Evolutionary conservation across 2,329 filamentous ascomycete genomes (phyloP), one percentile per base, ranked within the genome.

Genomic region (Pseudogymnoascus sp.): DNA sequence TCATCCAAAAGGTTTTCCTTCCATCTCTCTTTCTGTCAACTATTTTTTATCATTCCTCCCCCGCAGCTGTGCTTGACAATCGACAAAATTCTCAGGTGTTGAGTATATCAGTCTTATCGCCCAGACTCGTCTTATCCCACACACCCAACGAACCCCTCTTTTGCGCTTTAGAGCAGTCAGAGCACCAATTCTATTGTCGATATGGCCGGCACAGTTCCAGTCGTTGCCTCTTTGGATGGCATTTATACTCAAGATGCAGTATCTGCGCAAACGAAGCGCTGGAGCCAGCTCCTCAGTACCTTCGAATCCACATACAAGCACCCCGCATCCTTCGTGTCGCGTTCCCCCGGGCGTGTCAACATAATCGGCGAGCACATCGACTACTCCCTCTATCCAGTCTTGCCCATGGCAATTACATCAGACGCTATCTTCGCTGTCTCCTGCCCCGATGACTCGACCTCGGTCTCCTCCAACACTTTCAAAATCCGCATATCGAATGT

Each of bases 351-450:
- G 65, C 85, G 94, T 68, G 94, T 99, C 68, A 97, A 97, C 79
- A 94, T 99, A 72, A 97, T 99, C 73, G 94, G 94, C 75, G 94
- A 99, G 82, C 94, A 99, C 79, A 96, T 99, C 72, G 94, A 99
- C 79, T 99, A 99, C 79, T 96, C 91, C 12, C 84, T 99, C 18
- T 99, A 97, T 80, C 88, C 94, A 69, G 92, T 97, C 65, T 82
- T 99, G 23, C 94, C 94, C 61, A 97, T 97, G 86, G 94, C 93
- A 66, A 92, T 97, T 68, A 91, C 90, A 5, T 90, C 91, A 66
- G 94, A 99, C 75, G 88, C 92, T 63, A 83, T 99, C 65, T 84
- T 99, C 71, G 94, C 93, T 61, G 90, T 97, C 38, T 82, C 75
- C 28, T 74, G 80, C 28, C 73, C 75, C 25, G 71, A 77, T 33